Conservation (phyloP, 306 rosid species). For the Vigna mungo region DNA sequence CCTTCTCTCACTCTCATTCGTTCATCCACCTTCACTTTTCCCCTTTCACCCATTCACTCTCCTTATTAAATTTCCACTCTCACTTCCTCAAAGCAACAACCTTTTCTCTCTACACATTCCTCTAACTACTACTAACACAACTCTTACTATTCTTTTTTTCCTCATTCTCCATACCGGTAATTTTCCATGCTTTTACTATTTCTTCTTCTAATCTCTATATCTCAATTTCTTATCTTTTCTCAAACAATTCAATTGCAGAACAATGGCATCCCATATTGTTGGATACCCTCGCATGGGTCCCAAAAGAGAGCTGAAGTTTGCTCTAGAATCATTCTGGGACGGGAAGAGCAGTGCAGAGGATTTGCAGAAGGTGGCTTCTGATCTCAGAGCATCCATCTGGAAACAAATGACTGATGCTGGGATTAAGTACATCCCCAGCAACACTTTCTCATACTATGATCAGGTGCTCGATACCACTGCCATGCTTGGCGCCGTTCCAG, state of each 20-base stretch:
- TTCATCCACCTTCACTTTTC: slow-evolving; percentile 19
- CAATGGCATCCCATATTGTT: slow-evolving; percentile 89
- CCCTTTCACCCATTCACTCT: not conserved
- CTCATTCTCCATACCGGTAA: slow-evolving; percentile 35
- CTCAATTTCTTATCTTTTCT: slow-evolving; percentile 2
- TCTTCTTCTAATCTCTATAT: slow-evolving; percentile 14
- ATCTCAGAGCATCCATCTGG: slow-evolving; percentile 88
- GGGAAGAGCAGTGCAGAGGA: slow-evolving; percentile 86
- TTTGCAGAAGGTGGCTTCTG: slow-evolving; percentile 79
- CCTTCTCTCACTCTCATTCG: slow-evolving; percentile 45
- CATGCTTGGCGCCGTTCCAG: slow-evolving; percentile 84
- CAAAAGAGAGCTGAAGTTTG: slow-evolving; percentile 96
- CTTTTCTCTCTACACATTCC: not conserved
- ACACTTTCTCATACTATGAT: slow-evolving; percentile 83
- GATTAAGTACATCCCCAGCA: slow-evolving; percentile 92
- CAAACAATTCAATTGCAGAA: slow-evolving; percentile 42
- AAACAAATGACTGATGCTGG: slow-evolving; percentile 80
- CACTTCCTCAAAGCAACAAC: not conserved
- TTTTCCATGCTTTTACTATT: slow-evolving; percentile 9
- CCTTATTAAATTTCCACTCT: slow-evolving; percentile 22
- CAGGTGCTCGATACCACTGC: slow-evolving; percentile 87
- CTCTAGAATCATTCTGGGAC: slow-evolving; percentile 92
- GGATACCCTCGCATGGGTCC: slow-evolving; percentile 98
- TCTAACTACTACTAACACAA: not conserved
- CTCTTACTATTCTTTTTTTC: not conserved